phyloP scores from a whole-genome alignment of 768 basidiomycete genomes.

The Guyanaporus albipodus region DNA sequence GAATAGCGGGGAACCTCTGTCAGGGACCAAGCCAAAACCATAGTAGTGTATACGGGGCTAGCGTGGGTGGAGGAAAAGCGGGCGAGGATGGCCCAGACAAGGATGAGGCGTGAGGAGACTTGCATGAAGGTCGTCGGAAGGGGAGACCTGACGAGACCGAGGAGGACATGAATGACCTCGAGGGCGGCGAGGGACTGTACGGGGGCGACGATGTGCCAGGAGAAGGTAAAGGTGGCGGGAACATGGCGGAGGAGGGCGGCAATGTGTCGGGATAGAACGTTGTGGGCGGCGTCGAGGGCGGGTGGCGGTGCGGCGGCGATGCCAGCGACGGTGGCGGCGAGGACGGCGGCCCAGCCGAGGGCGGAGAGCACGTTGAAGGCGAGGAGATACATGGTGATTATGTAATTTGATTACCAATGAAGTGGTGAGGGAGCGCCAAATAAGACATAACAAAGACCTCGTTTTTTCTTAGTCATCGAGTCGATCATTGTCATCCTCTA shows the following conservation, averaged over 20 bases:
- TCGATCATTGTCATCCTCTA: slow-evolving; percentile 24
- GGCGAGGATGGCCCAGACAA: slow-evolving; percentile 75
- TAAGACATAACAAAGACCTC: slow-evolving; percentile 19
- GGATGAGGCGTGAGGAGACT: slow-evolving; percentile 74
- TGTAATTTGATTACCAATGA: neutral
- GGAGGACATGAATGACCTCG: slow-evolving; percentile 76
- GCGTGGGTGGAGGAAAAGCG: slow-evolving; percentile 45
- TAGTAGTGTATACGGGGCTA: slow-evolving; percentile 80
- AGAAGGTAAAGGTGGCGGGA: slow-evolving; percentile 48
- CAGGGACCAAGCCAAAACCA: slow-evolving; percentile 90
- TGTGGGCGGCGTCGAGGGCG: slow-evolving; percentile 31
- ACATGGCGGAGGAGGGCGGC: slow-evolving; percentile 30
- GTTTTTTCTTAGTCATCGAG: slow-evolving; percentile 37
- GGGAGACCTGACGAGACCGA: slow-evolving; percentile 79
- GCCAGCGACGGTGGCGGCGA: slow-evolving; percentile 50
- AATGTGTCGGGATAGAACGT: too few relatives aligned
- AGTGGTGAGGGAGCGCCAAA: slow-evolving; percentile 16
- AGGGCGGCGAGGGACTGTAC: slow-evolving; percentile 84
- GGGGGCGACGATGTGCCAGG: slow-evolving; percentile 57
- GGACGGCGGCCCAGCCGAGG: slow-evolving; percentile 70
- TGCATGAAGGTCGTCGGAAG: slow-evolving; percentile 72
- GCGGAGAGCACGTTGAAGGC: slow-evolving; percentile 76
- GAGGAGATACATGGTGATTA: slow-evolving; percentile 54
- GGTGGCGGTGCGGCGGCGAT: slow-evolving; percentile 19
- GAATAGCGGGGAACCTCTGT: slow-evolving; percentile 91